phyloP scores from a whole-genome alignment of 108 stramenopile genomes.

The Cyclotella distinguenda region DNA sequence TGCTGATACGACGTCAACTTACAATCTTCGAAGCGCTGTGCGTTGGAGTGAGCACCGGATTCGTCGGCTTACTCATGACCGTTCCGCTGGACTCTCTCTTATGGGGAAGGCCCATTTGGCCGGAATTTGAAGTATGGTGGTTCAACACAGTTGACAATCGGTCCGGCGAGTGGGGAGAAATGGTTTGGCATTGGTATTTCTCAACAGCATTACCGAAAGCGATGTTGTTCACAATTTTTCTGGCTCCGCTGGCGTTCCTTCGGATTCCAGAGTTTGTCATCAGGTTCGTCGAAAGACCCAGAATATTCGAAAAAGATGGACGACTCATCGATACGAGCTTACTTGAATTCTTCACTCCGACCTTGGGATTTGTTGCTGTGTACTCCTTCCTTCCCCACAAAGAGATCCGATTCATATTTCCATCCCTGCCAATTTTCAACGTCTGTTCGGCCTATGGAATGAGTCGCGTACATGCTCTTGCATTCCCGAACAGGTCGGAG shows the following conservation, averaged over 20 bases:
- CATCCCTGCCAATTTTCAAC: slow-evolving; percentile 86
- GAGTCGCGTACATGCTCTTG: slow-evolving; percentile 49
- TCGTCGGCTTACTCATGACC: slow-evolving; percentile 64
- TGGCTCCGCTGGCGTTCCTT: slow-evolving; percentile 71
- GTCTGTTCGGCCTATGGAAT: slow-evolving; percentile 77
- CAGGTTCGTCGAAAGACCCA: slow-evolving; percentile 19
- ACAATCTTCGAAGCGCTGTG: slow-evolving; percentile 55
- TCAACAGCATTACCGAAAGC: slow-evolving; percentile 83
- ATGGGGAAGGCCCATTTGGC: slow-evolving; percentile 93
- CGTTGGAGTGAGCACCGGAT: slow-evolving; percentile 64
- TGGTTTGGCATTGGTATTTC: slow-evolving; percentile 94
- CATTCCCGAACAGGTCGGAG: slow-evolving; percentile 47
- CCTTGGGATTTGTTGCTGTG: slow-evolving; percentile 69
- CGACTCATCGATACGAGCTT: slow-evolving; percentile 51
- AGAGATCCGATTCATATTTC: slow-evolving; percentile 94
- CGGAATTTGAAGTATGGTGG: slow-evolving; percentile 95
- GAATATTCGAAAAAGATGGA: neutral
- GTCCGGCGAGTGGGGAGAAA: slow-evolving; percentile 93
- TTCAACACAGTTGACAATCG: slow-evolving; percentile 95
- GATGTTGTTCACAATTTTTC: slow-evolving; percentile 63
- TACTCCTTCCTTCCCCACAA: slow-evolving; percentile 94
- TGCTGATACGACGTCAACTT: slow-evolving; percentile 63
- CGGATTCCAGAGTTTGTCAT: slow-evolving; percentile 51
- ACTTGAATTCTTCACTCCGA: slow-evolving; percentile 57
- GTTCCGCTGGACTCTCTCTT: slow-evolving; percentile 86